Base-by-base conservation (phyloP, 129 eudicot species). In the Ambrosia artemisiifolia region DNA sequence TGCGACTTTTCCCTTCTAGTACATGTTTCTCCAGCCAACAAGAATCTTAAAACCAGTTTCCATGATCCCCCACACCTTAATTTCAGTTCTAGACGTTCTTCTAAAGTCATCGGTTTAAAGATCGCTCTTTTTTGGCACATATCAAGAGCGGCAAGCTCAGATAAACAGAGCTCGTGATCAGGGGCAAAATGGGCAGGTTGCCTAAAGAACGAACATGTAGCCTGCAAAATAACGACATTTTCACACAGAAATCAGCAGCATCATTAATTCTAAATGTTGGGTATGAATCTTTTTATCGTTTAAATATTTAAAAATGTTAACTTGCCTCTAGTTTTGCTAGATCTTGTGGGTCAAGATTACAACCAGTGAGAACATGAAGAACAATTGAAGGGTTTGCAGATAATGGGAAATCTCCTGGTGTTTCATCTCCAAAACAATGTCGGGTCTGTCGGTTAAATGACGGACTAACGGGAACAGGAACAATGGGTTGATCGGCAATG, bases 321-420 rank as follows among this genome's bases (percentile, higher is more conserved):
- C 99, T 94, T 94, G 99, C 99, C 99, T 94, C 99, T 60, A 94
- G 76, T 50, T 84, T 90, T 4, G 99, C 97, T 36, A 94, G 90
- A 79, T 94, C 99, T 69, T 88, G 89, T 6, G 99, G 97, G 42
- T 88, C 97, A 40, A 94, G 76, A 78, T 90, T 86, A 79, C 97
- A 94, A 8, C 80, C 96, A n/a, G 97, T 86, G 63, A 94, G 97
- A 50, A 94, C 88, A 81, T 94, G 99, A 75, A 94, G 99, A 56
- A 94, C 97, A 64, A 90, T 86, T 7, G 97, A 90, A 17, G 99
- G 99, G 46, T 88, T 90, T 40, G 99, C 96, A 17, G 99, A 91
- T 30, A 94, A 81, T 11, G 97, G 97, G 79, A 94, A 94, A 77
- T 94, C 99, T 35, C 99, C 99, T 5, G 99, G 99, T 42, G 74